phyloP scores from a whole-genome alignment of 2,329 filamentous ascomycete species.

The Clonostachys rhizophaga region DNA sequence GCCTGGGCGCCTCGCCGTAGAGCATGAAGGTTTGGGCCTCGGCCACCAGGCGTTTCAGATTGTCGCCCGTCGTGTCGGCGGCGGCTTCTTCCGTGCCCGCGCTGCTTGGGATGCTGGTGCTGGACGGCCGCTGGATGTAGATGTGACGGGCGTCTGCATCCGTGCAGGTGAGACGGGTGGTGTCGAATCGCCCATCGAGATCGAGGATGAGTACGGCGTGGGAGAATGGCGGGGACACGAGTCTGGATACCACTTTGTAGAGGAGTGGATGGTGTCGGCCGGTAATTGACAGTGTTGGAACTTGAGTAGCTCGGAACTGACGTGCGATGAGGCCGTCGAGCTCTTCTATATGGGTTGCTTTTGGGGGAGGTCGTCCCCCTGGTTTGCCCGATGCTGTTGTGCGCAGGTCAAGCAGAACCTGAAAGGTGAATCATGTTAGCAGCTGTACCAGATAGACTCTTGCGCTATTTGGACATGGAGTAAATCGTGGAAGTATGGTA shows the following conservation, averaged over 20 bases:
- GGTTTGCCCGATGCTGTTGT: not conserved
- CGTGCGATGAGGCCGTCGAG: slow-evolving; percentile 40
- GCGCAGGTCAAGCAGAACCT: slow-evolving; percentile 12
- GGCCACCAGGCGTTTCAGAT: slow-evolving; percentile 26
- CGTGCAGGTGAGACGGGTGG: slow-evolving; percentile 33
- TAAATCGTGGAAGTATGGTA: too few relatives aligned
- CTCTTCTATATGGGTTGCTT: slow-evolving; percentile 31
- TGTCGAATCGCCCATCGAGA: slow-evolving; percentile 49
- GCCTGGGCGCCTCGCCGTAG: slow-evolving; percentile 33
- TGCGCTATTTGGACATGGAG: too few relatives aligned
- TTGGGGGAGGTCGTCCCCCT: too few relatives aligned
- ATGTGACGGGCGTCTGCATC: slow-evolving; percentile 40
- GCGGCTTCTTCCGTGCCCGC: not conserved
- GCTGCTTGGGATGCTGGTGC: not conserved
- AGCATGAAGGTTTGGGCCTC: slow-evolving; percentile 42
- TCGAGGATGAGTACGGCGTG: slow-evolving; percentile 52
- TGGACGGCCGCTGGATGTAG: slow-evolving; percentile 40
- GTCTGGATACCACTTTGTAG: slow-evolving; percentile 47
- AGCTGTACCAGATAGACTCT: too few relatives aligned
- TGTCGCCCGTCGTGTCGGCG: slow-evolving; percentile 6
- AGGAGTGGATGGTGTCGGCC: slow-evolving; percentile 50
- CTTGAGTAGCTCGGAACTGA: slow-evolving; percentile 43
- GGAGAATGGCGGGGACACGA: slow-evolving; percentile 40
- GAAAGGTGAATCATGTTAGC: not conserved
- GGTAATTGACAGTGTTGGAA: slow-evolving; percentile 40